Evolutionary conservation across 2,329 filamentous ascomycete genomes (phyloP).

Genomic region (Acarospora socialis): DNA sequence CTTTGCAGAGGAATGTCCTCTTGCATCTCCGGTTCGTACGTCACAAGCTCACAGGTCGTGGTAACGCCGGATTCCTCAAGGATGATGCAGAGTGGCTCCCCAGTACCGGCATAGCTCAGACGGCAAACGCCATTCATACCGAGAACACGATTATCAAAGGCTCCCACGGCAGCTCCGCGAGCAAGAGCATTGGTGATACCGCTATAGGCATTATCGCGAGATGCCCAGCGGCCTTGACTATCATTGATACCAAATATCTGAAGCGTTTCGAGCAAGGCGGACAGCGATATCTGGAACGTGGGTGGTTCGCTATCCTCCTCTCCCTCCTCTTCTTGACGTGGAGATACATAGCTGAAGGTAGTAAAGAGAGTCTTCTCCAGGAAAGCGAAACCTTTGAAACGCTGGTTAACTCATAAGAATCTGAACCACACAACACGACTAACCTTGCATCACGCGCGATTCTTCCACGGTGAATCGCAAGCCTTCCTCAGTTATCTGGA

Average conservation of each 20-base stretch:
- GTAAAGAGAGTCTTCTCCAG: slow-evolving; percentile 83
- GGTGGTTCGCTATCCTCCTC: slow-evolving; percentile 35
- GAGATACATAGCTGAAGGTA: slow-evolving; percentile 56
- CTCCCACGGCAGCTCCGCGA: slow-evolving; percentile 34
- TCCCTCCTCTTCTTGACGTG: slow-evolving; percentile 20
- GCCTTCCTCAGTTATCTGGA: slow-evolving; percentile 70
- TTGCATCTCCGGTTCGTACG: slow-evolving; percentile 61
- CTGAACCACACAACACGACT: slow-evolving; percentile 13
- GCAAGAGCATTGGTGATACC: slow-evolving; percentile 26
- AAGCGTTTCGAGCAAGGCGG: slow-evolving; percentile 78
- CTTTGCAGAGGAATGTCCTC: slow-evolving; percentile 83
- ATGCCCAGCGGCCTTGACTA: slow-evolving; percentile 34
- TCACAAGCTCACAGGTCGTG: slow-evolving; percentile 79
- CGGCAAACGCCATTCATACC: slow-evolving; percentile 78
- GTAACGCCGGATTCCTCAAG: slow-evolving; percentile 76
- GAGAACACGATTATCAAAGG: slow-evolving; percentile 70
- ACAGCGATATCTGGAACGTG: slow-evolving; percentile 74
- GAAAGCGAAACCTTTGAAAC: slow-evolving; percentile 52
- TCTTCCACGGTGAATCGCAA: slow-evolving; percentile 82
- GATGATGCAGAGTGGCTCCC: slow-evolving; percentile 68
- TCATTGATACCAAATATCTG: slow-evolving; percentile 82
- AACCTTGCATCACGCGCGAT: slow-evolving; percentile 81
- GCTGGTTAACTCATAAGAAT: slow-evolving; percentile 6
- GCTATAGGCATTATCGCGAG: slow-evolving; percentile 15
- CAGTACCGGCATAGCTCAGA: slow-evolving; percentile 59